These are phyloP conservation scores for Stellera chamaejasme DNA, from an alignment of 345 rosid species.

Conservation along the genomic window DNA sequence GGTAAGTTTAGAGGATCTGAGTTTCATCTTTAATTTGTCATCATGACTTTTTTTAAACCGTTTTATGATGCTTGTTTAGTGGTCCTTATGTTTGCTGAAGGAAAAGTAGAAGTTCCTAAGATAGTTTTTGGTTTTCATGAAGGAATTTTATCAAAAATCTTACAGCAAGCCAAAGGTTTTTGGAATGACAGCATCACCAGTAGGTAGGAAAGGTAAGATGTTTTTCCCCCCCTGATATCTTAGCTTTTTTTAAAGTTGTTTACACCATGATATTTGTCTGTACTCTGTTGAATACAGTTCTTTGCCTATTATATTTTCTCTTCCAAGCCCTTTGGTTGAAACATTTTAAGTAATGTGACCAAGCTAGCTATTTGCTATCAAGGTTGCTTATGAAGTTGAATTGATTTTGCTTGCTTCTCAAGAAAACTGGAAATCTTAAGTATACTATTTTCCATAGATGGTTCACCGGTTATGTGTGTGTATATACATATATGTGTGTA, in stretches of 20 bases:
- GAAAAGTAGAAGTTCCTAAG: slow-evolving; percentile 1
- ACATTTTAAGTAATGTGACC: too few species aligned
- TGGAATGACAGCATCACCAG: slow-evolving; percentile 75
- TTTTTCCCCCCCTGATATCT: not conserved
- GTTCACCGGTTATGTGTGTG: too few species aligned
- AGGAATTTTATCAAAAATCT: slow-evolving; percentile 74
- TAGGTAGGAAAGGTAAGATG: slow-evolving; percentile 53
- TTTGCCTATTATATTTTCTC: not conserved
- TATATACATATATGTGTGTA: too few species aligned
- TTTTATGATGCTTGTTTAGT: not conserved
- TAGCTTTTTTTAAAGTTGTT: not conserved
- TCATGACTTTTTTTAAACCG: not conserved
- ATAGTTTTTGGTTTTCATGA: slow-evolving; percentile 12
- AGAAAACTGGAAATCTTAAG: too few species aligned
- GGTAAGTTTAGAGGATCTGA: slow-evolving; percentile 27
- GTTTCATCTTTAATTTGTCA: too few species aligned
- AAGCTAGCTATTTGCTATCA: too few species aligned
- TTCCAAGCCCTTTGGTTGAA: not conserved
- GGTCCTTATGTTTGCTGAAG: not conserved
- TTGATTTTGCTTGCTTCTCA: too few species aligned
- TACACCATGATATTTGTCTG: not conserved
- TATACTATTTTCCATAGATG: too few species aligned
- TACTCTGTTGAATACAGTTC: not conserved
- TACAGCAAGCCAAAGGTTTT: slow-evolving; percentile 66
- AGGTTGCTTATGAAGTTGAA: too few species aligned